Percentiles rank a stretch among this genome's conserved stretches.
Evolutionary conservation across 2,329 filamentous ascomycete species (phyloP).

Genomic region (Botrytis squamosa): DNA sequence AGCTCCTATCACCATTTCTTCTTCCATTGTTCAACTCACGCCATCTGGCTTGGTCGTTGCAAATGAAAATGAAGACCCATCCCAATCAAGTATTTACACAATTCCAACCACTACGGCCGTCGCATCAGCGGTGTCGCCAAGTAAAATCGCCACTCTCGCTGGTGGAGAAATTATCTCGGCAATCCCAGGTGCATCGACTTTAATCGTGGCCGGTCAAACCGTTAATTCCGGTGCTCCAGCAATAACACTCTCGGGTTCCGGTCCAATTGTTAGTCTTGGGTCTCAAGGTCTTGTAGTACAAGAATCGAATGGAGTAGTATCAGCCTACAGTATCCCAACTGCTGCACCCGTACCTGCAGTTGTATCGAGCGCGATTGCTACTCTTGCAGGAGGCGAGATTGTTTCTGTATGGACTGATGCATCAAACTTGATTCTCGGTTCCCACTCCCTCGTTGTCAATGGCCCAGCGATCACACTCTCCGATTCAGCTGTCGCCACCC

Average conservation of each 20-base stretch:
- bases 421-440: constrained; percentile 12
- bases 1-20: constrained; percentile 3
- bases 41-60: not conserved
- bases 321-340: constrained; percentile 20
- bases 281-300: constrained; percentile 24
- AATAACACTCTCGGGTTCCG: constrained; percentile 24
- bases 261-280: constrained; percentile 20
- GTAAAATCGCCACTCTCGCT: constrained; percentile 2
- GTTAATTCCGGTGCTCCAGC: constrained; percentile 21
- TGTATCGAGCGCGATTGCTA: not conserved
- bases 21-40: constrained; percentile 8
- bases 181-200: constrained; percentile 23
- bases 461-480: constrained; percentile 18
- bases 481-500: constrained; percentile 20
- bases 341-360: not conserved
- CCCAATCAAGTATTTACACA: not conserved
- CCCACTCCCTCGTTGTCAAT: constrained; percentile 19
- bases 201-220: constrained; percentile 25
- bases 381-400: not conserved
- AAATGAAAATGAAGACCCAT: not conserved
- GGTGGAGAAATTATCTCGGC: constrained; percentile 26
- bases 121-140: not conserved
- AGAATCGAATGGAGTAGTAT: constrained; percentile 23
- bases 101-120: not conserved
- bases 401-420: not conserved